These are phyloP conservation scores for Verticillium tricorpus DNA, from an alignment of 2,329 filamentous ascomycete species.

Conservation along the genomic window DNA sequence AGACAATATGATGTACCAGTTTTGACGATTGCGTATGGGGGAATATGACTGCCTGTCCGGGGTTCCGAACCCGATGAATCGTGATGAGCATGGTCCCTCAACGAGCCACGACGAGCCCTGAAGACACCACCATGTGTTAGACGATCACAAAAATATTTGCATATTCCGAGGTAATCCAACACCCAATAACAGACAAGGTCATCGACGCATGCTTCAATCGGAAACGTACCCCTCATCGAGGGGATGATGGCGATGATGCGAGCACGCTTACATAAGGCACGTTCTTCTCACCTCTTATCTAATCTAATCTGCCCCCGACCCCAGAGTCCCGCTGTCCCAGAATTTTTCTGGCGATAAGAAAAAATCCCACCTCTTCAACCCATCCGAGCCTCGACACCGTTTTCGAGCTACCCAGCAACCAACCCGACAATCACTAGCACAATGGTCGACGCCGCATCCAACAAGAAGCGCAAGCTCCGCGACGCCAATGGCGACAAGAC, in stretches of 20 bases:
- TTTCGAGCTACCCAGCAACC: neutral
- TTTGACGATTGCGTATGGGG: no score
- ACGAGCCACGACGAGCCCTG: no score
- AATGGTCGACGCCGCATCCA: conserved; percentile 10
- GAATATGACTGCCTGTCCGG: no score
- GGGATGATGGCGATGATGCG: neutral
- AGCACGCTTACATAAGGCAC: neutral
- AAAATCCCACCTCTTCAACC: conserved; percentile 8
- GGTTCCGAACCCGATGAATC: no score
- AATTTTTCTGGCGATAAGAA: conserved; percentile 10
- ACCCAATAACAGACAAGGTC: no score
- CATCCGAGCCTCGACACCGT: neutral
- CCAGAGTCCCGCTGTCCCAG: conserved; percentile 2
- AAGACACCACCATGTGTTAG: no score
- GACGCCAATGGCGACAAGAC: conserved; percentile 23
- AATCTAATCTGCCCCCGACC: neutral
- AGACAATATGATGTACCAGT: neutral
- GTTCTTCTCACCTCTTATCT: neutral
- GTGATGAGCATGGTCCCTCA: no score
- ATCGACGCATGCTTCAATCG: no score
- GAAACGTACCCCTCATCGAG: no score
- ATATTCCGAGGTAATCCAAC: no score
- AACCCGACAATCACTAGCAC: neutral
- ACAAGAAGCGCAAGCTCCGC: conserved; percentile 39
- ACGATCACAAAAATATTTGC: no score